Conservation (phyloP, 2,329 filamentous ascomycete species). For the Dryadomyces quercus-mongolicae region DNA sequence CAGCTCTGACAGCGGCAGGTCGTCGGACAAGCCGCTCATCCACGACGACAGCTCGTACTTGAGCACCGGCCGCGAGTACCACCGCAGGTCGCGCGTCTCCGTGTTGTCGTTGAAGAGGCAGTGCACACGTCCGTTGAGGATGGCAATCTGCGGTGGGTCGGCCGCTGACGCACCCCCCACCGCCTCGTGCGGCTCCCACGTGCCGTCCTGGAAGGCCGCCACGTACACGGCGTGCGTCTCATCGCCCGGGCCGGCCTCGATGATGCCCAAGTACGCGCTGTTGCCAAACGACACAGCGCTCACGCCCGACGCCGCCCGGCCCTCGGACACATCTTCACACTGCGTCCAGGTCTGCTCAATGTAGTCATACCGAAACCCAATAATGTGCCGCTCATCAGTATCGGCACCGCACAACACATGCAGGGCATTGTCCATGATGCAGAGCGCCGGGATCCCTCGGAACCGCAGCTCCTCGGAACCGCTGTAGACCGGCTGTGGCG, state of each 20-base stretch:
- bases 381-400: conserved; percentile 16
- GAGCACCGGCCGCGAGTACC: conserved; percentile 22
- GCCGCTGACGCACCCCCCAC: conserved; percentile 12
- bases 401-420: conserved; percentile 19
- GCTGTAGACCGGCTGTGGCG: conserved; percentile 6
- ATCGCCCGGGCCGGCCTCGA: conserved; percentile 14
- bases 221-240: conserved; percentile 13
- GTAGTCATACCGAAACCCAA: conserved; percentile 20
- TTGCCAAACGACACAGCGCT: conserved; percentile 21
- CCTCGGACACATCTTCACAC: conserved; percentile 21
- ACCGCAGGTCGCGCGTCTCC: conserved; percentile 18
- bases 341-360: conserved; percentile 17
- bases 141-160: conserved; percentile 16
- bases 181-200: conserved; percentile 14
- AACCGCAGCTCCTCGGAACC: conserved; percentile 6
- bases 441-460: conserved; percentile 21
- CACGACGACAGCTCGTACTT: conserved; percentile 34
- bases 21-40: conserved; percentile 50
- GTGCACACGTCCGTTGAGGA: conserved; percentile 20
- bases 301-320: conserved; percentile 19
- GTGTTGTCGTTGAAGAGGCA: conserved; percentile 21
- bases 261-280: conserved; percentile 17
- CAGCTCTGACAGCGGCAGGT: conserved; percentile 45
- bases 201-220: conserved; percentile 10
- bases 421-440: conserved; percentile 19